A percentile compares a stretch with the other conserved stretches of the same genome.
Evolutionary conservation across 139 green algal species (phyloP).

Genomic region (Chlamydomonas schloesseri): DNA sequence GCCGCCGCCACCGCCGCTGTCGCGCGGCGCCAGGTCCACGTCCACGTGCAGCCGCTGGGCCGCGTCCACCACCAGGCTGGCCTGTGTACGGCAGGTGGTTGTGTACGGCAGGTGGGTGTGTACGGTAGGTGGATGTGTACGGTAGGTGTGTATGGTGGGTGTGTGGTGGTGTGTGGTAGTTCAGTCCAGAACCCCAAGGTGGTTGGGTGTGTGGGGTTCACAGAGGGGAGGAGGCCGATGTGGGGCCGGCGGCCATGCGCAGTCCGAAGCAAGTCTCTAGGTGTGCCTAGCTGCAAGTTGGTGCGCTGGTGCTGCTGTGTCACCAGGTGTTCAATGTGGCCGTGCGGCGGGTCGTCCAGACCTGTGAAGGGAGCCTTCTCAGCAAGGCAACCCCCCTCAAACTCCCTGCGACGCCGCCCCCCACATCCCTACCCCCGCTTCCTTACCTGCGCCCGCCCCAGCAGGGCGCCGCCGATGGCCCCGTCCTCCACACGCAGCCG

Average conservation of each 20-base stretch:
- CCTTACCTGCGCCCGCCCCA: conserved; percentile 45
- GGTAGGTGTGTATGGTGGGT: no score
- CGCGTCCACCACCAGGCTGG: conserved; percentile 59
- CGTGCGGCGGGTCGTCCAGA: no score
- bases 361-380: no score
- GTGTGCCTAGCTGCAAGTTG: no score
- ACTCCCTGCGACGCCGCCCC: background rate
- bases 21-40: conserved; percentile 72
- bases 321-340: no score
- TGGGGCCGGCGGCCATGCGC: no score
- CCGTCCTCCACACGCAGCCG: conserved; percentile 78
- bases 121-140: no score
- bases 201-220: no score
- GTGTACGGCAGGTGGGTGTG: no score
- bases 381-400: background rate
- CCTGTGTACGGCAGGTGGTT: conserved; percentile 56
- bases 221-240: no score
- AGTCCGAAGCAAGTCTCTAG: no score
- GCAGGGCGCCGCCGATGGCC: conserved; percentile 73
- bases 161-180: background rate
- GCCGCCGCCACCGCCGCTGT: conserved; percentile 29
- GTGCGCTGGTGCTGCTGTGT: no score
- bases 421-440: background rate
- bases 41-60: conserved; percentile 56
- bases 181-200: background rate